Evolutionary conservation across 1,284 basidiomycete species (phyloP).

Genomic region (Kalmanozyma brasiliensis): DNA sequence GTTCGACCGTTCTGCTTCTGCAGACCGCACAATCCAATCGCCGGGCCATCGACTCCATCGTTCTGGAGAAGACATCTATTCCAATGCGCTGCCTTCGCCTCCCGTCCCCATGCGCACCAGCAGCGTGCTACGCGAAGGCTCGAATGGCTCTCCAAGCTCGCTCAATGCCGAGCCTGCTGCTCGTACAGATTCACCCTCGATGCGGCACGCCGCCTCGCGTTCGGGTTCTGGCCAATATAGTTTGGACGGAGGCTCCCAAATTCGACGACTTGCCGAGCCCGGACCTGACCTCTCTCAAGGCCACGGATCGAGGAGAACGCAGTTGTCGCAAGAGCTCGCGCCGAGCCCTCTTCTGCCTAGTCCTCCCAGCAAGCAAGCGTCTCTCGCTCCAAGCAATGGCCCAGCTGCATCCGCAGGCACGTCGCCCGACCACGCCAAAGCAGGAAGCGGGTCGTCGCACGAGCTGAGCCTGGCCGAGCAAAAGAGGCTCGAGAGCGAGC

Average conservation of each 20-base stretch:
- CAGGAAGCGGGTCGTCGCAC: slow-evolving; percentile 6
- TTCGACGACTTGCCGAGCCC: slow-evolving; percentile 23
- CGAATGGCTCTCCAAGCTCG: slow-evolving; percentile 26
- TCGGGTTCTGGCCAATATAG: slow-evolving; percentile 18
- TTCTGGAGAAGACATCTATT: slow-evolving; percentile 9
- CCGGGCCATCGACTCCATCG: not conserved
- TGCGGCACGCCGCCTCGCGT: slow-evolving; percentile 11
- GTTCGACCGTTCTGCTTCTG: slow-evolving; percentile 19
- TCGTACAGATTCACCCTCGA: not conserved
- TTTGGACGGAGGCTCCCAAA: slow-evolving; percentile 17
- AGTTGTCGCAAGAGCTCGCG: slow-evolving; percentile 2
- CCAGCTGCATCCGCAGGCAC: slow-evolving; percentile 4
- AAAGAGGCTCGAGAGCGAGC: slow-evolving; percentile 33
- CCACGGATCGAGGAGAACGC: not conserved
- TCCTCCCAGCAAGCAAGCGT: not conserved
- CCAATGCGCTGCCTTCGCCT: slow-evolving; percentile 36
- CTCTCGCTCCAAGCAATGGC: slow-evolving; percentile 3
- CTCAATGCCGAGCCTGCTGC: slow-evolving; percentile 12
- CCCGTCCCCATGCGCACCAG: slow-evolving; percentile 39
- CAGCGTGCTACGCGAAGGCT: slow-evolving; percentile 33
- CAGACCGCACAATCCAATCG: slow-evolving; percentile 24
- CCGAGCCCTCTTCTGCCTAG: not conserved
- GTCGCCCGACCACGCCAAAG: not conserved
- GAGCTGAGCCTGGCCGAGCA: slow-evolving; percentile 41
- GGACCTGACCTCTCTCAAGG: too few species aligned